phyloP scores from a whole-genome alignment of 1,284 basidiomycete genomes.

The Cutaneotrichosporon sp. region DNA sequence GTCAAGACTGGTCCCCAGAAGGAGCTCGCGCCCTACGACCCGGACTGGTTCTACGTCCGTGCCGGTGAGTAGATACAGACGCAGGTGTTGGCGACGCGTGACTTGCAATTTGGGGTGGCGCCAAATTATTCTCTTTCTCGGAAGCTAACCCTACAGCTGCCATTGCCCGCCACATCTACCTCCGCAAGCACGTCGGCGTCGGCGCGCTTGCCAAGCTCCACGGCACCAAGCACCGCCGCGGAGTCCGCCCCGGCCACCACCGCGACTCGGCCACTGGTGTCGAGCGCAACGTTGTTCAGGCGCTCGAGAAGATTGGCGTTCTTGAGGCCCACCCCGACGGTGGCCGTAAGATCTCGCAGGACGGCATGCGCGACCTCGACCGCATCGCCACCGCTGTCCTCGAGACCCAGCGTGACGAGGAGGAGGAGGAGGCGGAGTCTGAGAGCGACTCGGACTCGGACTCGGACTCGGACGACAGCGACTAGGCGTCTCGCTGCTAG shows the following conservation, averaged over 20 bases:
- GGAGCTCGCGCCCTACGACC: slow-evolving; percentile 98
- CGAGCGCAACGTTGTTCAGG: slow-evolving; percentile 90
- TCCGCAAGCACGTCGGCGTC: slow-evolving; percentile 97
- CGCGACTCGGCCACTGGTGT: slow-evolving; percentile 80
- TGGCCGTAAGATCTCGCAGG: slow-evolving; percentile 93
- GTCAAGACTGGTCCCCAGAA: slow-evolving; percentile 98
- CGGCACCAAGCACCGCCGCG: slow-evolving; percentile 91
- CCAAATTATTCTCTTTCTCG: neutral
- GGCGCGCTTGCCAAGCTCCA: slow-evolving; percentile 93
- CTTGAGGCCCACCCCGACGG: slow-evolving; percentile 92
- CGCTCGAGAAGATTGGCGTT: slow-evolving; percentile 97
- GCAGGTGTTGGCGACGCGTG: neutral
- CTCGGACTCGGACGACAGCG: slow-evolving; percentile 54
- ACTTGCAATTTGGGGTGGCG: neutral
- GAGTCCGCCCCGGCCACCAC: slow-evolving; percentile 94
- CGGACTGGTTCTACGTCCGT: slow-evolving; percentile 99
- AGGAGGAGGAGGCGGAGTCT: slow-evolving; percentile 82
- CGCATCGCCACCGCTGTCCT: slow-evolving; percentile 93
- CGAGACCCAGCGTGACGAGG: slow-evolving; percentile 79
- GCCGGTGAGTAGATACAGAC: slow-evolving; percentile 63
- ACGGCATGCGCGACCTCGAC: slow-evolving; percentile 93
- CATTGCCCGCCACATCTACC: slow-evolving; percentile 98
- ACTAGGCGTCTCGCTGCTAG: slow-evolving; percentile 46
- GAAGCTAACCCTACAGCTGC: slow-evolving; percentile 63
- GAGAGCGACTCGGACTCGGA: slow-evolving; percentile 74